Percentiles rank a stretch among this genome's conserved stretches.
Conservation (phyloP, 2,329 filamentous ascomycete genomes). For the Fusarium sarcochroum region DNA sequence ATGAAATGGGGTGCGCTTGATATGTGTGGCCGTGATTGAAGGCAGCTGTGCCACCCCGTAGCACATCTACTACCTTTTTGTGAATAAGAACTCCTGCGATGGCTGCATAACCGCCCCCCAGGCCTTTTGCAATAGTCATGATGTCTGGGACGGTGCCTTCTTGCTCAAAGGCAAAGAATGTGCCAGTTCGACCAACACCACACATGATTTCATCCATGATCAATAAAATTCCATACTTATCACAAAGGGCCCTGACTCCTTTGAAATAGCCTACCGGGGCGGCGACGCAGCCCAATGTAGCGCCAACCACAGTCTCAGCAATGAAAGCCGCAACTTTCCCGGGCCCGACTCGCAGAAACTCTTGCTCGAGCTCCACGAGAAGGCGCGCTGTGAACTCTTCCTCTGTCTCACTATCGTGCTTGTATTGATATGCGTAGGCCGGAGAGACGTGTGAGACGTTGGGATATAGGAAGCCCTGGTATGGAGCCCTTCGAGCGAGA, state of each 20-base stretch:
- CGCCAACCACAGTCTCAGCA: slow-evolving; percentile 70
- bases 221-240: slow-evolving; percentile 68
- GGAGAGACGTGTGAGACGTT: slow-evolving; percentile 23
- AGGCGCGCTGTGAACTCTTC: not conserved
- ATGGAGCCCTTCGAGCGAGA: slow-evolving; percentile 9
- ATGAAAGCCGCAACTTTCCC: slow-evolving; percentile 64
- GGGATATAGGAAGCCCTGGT: slow-evolving; percentile 15
- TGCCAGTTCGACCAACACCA: slow-evolving; percentile 67
- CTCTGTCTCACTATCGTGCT: not conserved
- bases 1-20: slow-evolving; percentile 71
- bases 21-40: slow-evolving; percentile 72
- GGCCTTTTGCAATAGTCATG: slow-evolving; percentile 62
- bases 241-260: slow-evolving; percentile 58
- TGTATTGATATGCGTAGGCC: slow-evolving; percentile 18
- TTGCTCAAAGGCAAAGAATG: slow-evolving; percentile 71
- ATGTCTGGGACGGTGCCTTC: slow-evolving; percentile 40
- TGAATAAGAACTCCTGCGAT: slow-evolving; percentile 73
- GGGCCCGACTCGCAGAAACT: slow-evolving; percentile 7
- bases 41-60: slow-evolving; percentile 52
- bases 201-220: slow-evolving; percentile 74
- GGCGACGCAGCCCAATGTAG: slow-evolving; percentile 58
- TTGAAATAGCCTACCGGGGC: slow-evolving; percentile 33
- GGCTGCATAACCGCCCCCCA: slow-evolving; percentile 66
- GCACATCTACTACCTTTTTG: slow-evolving; percentile 62
- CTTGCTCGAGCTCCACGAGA: not conserved